Evolutionary conservation across 2,329 filamentous ascomycete species (phyloP), one percentile per base, ranked within the genome.

Genomic region (Cadophora malorum): DNA sequence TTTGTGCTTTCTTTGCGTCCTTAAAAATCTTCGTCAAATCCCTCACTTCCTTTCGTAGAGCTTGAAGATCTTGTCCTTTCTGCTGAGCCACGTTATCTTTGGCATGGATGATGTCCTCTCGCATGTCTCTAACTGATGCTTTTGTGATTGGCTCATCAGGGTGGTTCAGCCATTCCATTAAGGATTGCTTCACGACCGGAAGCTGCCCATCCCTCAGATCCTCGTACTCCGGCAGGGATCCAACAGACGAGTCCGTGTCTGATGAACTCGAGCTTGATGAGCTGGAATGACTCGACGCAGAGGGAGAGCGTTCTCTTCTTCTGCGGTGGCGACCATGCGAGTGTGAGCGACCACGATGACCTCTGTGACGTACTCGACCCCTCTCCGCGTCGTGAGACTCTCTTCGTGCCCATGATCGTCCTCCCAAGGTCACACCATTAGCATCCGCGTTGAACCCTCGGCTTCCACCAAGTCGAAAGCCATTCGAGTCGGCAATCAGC

Each of bases 171-270:
- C 85, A 88, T 8, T 79, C 75, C 25, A 79, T 71, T 19, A 89
- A 78, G 3, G 80, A 80, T 14, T 79, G 74, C 56, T 80, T 80
- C 16, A 83, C 81, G 0, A 83, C 68, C 1, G 84, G 81, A 1
- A 88, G 78, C 74, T 87, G 85, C 21, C 78, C 73, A 63, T 83
- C 82, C 14, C 75, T 76, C 1, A 88, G 78, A 52, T 84, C 81
- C 66, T 87, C 83, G 72, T 83, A 84, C 64, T 84, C 81, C 0
- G 85, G 84, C 0, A 89, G 82, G 1, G 85, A 87, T 45, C 83
- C 85, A 64, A 87, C 77, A 1, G 83, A 84, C 0, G 77, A 76
- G 10, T 69, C 67, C 0, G 79, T 80, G 33, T 64, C 66, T 3
- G 70, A 71, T 4, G 74, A 80, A 10, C 76, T 77, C 0, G 78